Base-by-base conservation (phyloP, 2,329 filamentous ascomycete species). In the Knufia petricola region DNA sequence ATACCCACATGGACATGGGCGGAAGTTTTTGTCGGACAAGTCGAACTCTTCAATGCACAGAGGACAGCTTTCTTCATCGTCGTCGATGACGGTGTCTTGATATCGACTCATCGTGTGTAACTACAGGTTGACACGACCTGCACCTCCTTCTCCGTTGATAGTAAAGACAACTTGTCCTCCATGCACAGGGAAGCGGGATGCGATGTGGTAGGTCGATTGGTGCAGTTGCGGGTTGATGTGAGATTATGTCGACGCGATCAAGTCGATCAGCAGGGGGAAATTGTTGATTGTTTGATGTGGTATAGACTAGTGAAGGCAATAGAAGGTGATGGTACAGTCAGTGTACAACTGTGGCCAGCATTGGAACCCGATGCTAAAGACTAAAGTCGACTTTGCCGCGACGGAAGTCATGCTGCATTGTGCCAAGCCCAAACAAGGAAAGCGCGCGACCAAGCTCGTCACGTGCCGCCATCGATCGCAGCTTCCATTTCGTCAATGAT, bases 41-140 rank as follows among this genome's bases (percentile, higher is more conserved):
- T 98, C 94, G 64, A 98, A 94, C 72, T 98, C 94, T 71, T 98
- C 92, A 64, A 98, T 94, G 66, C 92, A 98, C 55, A 98, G 84
- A 59, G 92, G 92, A 68, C 69, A 72, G 50, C 66, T 68, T 59
- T 72, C 69, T 56, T 72, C 69, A 52, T 72, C 69, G 56, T 72
- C 69, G 52, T 72, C 69, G 57, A 72, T 72, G 64, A 72, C 67
- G 19, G 68, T 69, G 56, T 72, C 69, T 49, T 70, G 66, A 59
- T 63, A 65, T 54, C 67, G 64, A 62, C 59, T 68, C 69, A 72
- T 72, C 50, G 54, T 52, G 52, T 58, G 55, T 55, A 54, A 59
- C 53, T 55, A 49, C 54, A 55, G 51, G 52, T 21, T 30, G 38
- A 30, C 23, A 41, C 44, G 53, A 53, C 55, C 55, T 55, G 53